phyloP scores from a whole-genome alignment of 345 rosid species.

The Populus nigra region DNA sequence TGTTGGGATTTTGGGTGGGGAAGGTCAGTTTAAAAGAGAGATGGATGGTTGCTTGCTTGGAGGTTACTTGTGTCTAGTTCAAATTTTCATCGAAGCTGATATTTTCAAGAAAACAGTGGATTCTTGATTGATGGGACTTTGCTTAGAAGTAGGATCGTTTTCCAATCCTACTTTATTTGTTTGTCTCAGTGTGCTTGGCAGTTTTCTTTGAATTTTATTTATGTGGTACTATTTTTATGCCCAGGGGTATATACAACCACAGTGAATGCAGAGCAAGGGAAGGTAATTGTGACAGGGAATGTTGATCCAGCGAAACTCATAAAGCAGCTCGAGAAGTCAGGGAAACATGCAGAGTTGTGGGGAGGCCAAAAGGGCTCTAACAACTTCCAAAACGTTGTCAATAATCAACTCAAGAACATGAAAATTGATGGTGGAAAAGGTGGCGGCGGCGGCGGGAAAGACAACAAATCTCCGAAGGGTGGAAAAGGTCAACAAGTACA shows the following conservation, averaged over 20 bases:
- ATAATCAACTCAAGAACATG: conserved; percentile 55
- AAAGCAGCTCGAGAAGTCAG: conserved; percentile 76
- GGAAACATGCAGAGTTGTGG: conserved; percentile 84
- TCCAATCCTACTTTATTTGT: neutral
- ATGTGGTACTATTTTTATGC: conserved; percentile 3
- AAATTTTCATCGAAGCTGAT: neutral
- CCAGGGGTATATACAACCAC: conserved; percentile 65
- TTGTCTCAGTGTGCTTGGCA: neutral
- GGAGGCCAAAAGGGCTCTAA: conserved; percentile 53
- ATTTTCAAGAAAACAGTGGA: neutral
- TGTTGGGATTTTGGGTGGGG: neutral
- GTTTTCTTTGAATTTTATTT: neutral
- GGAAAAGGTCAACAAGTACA: conserved; percentile 45
- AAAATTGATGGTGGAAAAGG: conserved; percentile 34
- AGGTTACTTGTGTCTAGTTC: neutral
- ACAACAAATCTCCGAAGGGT: conserved; percentile 53
- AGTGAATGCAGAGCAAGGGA: conserved; percentile 83
- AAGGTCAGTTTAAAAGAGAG: neutral
- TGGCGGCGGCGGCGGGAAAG: conserved; percentile 31
- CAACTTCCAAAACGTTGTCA: conserved; percentile 34
- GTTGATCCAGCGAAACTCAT: conserved; percentile 67
- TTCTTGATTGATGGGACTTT: neutral
- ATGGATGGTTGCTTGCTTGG: neutral
- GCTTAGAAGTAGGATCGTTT: neutral
- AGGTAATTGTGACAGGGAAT: conserved; percentile 78